Conservation (phyloP, 805 yeast species). For the Priceomyces castillae region DNA sequence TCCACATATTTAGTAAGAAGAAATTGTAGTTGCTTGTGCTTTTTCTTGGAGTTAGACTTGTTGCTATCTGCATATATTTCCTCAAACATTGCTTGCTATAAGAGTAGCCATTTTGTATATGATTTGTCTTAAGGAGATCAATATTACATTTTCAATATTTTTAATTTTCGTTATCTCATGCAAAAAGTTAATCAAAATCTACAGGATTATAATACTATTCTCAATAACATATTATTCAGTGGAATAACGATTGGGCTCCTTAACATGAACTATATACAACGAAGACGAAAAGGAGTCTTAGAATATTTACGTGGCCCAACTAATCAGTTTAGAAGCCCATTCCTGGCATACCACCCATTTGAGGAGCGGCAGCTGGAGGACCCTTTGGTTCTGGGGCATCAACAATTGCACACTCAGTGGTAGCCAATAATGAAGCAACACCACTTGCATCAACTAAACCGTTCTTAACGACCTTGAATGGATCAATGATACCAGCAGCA, state of each 20-base stretch:
- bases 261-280: slow-evolving; percentile 4
- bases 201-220: no score
- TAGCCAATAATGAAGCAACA: slow-evolving; percentile 94
- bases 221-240: not conserved
- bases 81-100: slow-evolving; percentile 9
- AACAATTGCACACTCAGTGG: slow-evolving; percentile 97
- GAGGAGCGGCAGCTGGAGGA: slow-evolving; percentile 48
- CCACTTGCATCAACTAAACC: slow-evolving; percentile 96
- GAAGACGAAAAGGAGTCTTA: slow-evolving; percentile 1
- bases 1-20: slow-evolving; percentile 19
- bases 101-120: not conserved
- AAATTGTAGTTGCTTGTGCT: slow-evolving; percentile 8
- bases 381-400: slow-evolving; percentile 85
- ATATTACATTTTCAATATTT: not conserved
- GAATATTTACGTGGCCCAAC: not conserved
- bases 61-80: slow-evolving; percentile 10
- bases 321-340: slow-evolving; percentile 24
- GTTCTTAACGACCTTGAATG: slow-evolving; percentile 95
- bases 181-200: no score
- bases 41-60: slow-evolving; percentile 10
- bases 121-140: no score
- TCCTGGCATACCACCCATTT: slow-evolving; percentile 39
- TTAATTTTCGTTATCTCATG: not conserved
- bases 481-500: slow-evolving; percentile 96
- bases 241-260: slow-evolving; percentile 1